Evolutionary conservation across 1,139 yeast genomes (phyloP).

Genomic region (Debaryomyces sp.): DNA sequence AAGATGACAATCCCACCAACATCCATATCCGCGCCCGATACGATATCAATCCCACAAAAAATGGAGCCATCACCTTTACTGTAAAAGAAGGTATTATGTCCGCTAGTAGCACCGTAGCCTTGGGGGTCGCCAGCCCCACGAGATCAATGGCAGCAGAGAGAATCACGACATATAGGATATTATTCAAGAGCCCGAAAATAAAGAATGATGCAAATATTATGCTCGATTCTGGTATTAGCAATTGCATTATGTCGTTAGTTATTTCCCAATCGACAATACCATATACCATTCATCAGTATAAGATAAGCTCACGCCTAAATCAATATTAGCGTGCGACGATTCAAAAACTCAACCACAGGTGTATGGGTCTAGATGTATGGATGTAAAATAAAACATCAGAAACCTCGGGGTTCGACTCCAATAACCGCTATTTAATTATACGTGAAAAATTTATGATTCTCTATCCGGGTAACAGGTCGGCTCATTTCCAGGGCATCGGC

Average conservation of each 20-base stretch:
- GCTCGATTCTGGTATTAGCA: slow-evolving; percentile 9
- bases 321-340: neutral
- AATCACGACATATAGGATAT: slow-evolving; percentile 87
- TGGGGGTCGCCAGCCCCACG: slow-evolving; percentile 82
- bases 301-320: neutral
- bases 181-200: slow-evolving; percentile 84
- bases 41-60: slow-evolving; percentile 67
- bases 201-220: slow-evolving; percentile 61
- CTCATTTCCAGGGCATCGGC: neutral
- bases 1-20: slow-evolving; percentile 61
- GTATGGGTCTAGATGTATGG: neutral
- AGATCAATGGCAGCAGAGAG: slow-evolving; percentile 90
- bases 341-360: neutral
- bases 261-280: neutral
- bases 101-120: slow-evolving; percentile 81
- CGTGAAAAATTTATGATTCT: too few species aligned
- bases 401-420: neutral
- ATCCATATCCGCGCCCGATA: slow-evolving; percentile 57
- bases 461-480: neutral
- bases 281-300: neutral
- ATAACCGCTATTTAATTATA: too few species aligned
- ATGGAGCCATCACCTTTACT: slow-evolving; percentile 75
- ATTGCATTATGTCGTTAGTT: slow-evolving; percentile 3
- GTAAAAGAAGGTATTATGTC: slow-evolving; percentile 84
- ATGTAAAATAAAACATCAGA: neutral